phyloP scores from a whole-genome alignment of 805 yeast genomes.

The Metschnikowia cerradonensis region DNA sequence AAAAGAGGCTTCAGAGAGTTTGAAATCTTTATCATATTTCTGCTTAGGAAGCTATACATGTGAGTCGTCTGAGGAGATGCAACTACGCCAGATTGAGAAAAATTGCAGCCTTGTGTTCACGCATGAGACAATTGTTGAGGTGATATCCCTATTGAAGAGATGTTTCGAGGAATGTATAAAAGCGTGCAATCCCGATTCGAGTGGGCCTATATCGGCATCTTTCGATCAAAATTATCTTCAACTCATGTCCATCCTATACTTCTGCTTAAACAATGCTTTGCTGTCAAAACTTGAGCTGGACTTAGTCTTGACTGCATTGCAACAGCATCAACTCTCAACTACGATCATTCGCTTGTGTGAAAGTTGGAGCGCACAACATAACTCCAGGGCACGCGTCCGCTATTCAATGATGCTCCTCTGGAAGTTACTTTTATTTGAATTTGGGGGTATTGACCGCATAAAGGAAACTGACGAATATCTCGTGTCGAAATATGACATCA shows the following conservation, averaged over 20 bases:
- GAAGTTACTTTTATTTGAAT: constrained; percentile 51
- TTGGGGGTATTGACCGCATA: constrained; percentile 53
- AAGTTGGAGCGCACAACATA: constrained; percentile 59
- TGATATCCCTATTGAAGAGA: constrained; percentile 9
- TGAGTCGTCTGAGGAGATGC: constrained; percentile 3
- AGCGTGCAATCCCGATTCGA: not conserved
- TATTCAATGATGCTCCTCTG: constrained; percentile 51
- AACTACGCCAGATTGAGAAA: constrained; percentile 8
- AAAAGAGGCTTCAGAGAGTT: not conserved
- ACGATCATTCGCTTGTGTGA: constrained; percentile 51
- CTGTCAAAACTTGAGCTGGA: not conserved
- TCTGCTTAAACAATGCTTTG: constrained; percentile 26
- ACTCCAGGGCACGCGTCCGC: constrained; percentile 44
- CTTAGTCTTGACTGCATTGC: constrained; percentile 14
- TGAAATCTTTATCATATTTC: constrained; percentile 9
- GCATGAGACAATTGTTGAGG: constrained; percentile 13
- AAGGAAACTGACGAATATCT: constrained; percentile 45
- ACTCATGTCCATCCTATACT: constrained; percentile 33
- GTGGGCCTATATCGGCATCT: not conserved
- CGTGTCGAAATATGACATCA: constrained; percentile 36
- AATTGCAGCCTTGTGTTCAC: constrained; percentile 19
- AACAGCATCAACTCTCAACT: constrained; percentile 37
- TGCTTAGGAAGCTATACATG: constrained; percentile 12
- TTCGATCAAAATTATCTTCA: constrained; percentile 22
- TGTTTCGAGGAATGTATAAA: constrained; percentile 6